Conservation (phyloP, 768 basidiomycete genomes). For the Xerocomus potaroensis region DNA sequence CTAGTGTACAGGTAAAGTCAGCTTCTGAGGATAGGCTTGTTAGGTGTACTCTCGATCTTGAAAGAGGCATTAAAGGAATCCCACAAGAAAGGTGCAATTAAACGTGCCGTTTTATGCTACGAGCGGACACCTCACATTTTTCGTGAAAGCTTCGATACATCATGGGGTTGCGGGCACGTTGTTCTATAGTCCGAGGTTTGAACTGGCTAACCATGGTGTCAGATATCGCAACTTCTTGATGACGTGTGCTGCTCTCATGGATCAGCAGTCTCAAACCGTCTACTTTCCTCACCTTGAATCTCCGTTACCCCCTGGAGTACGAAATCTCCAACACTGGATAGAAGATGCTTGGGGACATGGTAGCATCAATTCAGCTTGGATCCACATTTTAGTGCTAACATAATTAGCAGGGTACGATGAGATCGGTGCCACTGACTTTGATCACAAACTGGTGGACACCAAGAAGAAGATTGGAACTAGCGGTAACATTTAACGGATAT, state of each 20-base stretch:
- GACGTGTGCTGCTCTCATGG: slow-evolving; percentile 68
- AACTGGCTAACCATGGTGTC: neutral
- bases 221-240: slow-evolving; percentile 86
- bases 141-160: slow-evolving; percentile 54
- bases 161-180: slow-evolving; percentile 73
- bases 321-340: slow-evolving; percentile 73
- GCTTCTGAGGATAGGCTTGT: slow-evolving; percentile 7
- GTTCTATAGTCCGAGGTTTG: slow-evolving; percentile 3
- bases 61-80: slow-evolving; percentile 50
- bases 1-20: neutral
- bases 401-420: slow-evolving; percentile 58
- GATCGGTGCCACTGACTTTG: slow-evolving; percentile 61
- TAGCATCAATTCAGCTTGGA: slow-evolving; percentile 15
- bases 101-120: slow-evolving; percentile 61
- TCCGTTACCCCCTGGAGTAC: slow-evolving; percentile 61
- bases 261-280: slow-evolving; percentile 53
- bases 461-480: slow-evolving; percentile 79
- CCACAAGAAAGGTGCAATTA: slow-evolving; percentile 45
- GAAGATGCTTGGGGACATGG: slow-evolving; percentile 78
- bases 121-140: slow-evolving; percentile 56
- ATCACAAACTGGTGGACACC: slow-evolving; percentile 48
- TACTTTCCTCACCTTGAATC: slow-evolving; percentile 59
- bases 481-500: slow-evolving; percentile 39
- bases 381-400: neutral
- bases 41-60: slow-evolving; percentile 65